Evolutionary conservation across 2,329 filamentous ascomycete genomes (phyloP).

Genomic region (Cercospora nicotianae): DNA sequence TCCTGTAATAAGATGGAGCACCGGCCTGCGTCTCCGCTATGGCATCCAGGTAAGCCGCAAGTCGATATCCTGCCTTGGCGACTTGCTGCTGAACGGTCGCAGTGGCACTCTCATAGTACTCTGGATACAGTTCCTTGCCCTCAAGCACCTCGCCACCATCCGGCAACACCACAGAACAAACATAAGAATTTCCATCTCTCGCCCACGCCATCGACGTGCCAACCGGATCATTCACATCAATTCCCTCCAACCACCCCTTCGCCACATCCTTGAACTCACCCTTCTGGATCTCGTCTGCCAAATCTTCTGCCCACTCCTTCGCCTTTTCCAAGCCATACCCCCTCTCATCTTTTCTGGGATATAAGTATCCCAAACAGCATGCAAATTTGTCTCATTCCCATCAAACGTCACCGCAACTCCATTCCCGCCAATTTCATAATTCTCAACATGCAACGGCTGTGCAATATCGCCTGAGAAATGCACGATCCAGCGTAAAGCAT

Average conservation of each 20-base stretch:
- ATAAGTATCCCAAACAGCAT: slow-evolving; percentile 48
- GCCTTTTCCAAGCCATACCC: slow-evolving; percentile 44
- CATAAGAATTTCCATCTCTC: slow-evolving; percentile 44
- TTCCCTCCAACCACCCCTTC: slow-evolving; percentile 40
- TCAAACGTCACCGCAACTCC: slow-evolving; percentile 48
- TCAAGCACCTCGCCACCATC: slow-evolving; percentile 41
- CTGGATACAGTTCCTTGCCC: slow-evolving; percentile 39
- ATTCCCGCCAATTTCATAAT: slow-evolving; percentile 47
- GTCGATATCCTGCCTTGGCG: slow-evolving; percentile 44
- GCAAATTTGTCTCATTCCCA: slow-evolving; percentile 44
- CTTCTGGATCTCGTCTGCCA: slow-evolving; percentile 42
- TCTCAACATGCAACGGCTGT: slow-evolving; percentile 66
- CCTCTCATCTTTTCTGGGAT: slow-evolving; percentile 47
- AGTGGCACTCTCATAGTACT: slow-evolving; percentile 40
- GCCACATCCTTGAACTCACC: slow-evolving; percentile 41
- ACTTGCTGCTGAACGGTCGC: slow-evolving; percentile 46
- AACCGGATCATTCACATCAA: slow-evolving; percentile 41
- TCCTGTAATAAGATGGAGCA: slow-evolving; percentile 10
- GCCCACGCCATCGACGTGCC: slow-evolving; percentile 46
- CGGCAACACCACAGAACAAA: slow-evolving; percentile 46
- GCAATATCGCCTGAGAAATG: slow-evolving; percentile 63
- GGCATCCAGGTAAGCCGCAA: slow-evolving; percentile 41
- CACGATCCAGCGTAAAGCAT: slow-evolving; percentile 53
- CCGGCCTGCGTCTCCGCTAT: slow-evolving; percentile 31
- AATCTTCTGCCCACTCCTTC: slow-evolving; percentile 40